Evolutionary conservation across 1,284 basidiomycete genomes (phyloP).

Genomic region (Thecaphora frezii): DNA sequence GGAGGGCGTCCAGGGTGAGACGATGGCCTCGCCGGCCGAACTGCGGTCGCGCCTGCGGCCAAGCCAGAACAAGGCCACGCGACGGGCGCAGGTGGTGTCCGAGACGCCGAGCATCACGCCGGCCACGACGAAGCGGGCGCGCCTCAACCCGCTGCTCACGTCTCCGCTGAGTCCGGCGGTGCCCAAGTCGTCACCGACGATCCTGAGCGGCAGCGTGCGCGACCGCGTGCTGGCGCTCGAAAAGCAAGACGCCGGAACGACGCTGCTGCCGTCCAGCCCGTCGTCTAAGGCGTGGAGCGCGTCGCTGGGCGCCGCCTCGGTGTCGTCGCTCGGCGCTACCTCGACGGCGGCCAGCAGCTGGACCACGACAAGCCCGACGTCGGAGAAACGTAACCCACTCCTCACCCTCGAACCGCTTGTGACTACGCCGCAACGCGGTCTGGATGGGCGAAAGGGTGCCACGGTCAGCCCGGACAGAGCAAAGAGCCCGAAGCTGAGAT

Average conservation of each 20-base stretch:
- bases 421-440: neutral
- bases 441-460: conserved; percentile 3
- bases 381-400: too few relatives aligned
- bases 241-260: conserved; percentile 4
- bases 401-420: neutral
- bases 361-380: neutral
- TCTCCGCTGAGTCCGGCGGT: conserved; percentile 33
- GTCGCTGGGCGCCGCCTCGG: neutral
- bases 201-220: conserved; percentile 17
- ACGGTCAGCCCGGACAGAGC: too few relatives aligned
- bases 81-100: conserved; percentile 12
- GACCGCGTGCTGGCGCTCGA: conserved; percentile 46
- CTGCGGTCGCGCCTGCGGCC: neutral
- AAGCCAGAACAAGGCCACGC: neutral
- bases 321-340: neutral
- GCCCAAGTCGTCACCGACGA: neutral
- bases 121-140: conserved; percentile 44
- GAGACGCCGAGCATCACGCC: conserved; percentile 47
- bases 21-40: neutral
- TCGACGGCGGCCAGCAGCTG: neutral
- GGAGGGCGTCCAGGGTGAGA: neutral
- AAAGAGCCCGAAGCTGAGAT: conserved; percentile 4
- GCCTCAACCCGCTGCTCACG: conserved; percentile 37
- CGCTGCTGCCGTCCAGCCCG: conserved; percentile 13
- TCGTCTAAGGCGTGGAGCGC: conserved; percentile 1